Evolutionary conservation across 345 rosid genomes (phyloP).

Genomic region (Draba incana): DNA sequence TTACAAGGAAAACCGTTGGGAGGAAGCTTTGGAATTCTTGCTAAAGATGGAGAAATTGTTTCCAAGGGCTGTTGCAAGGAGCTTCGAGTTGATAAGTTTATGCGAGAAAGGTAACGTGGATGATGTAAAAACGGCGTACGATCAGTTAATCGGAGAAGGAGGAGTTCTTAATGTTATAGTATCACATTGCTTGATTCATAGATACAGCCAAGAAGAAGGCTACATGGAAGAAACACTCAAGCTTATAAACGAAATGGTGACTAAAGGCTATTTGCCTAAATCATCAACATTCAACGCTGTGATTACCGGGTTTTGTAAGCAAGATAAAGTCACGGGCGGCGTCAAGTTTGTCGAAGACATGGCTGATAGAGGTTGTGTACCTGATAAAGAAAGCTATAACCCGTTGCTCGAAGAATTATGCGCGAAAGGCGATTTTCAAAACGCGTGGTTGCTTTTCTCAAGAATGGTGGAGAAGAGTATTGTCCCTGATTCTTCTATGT

Average conservation of each 20-base stretch:
- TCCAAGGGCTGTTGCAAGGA: slow-evolving; percentile 68
- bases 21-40: slow-evolving; percentile 67
- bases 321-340: slow-evolving; percentile 57
- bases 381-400: slow-evolving; percentile 52
- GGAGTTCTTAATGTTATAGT: slow-evolving; percentile 55
- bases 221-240: slow-evolving; percentile 51
- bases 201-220: slow-evolving; percentile 56
- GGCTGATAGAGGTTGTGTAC: slow-evolving; percentile 58
- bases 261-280: slow-evolving; percentile 49
- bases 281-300: slow-evolving; percentile 61
- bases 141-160: slow-evolving; percentile 59
- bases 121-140: slow-evolving; percentile 54
- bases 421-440: slow-evolving; percentile 48
- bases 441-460: slow-evolving; percentile 47
- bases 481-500: slow-evolving; percentile 54
- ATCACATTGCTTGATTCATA: slow-evolving; percentile 62
- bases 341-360: slow-evolving; percentile 66
- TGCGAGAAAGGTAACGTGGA: slow-evolving; percentile 56
- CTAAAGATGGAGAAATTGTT: slow-evolving; percentile 64
- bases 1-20: slow-evolving; percentile 54
- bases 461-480: slow-evolving; percentile 65
- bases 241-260: slow-evolving; percentile 63
- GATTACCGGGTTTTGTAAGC: slow-evolving; percentile 58
- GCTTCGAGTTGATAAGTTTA: slow-evolving; percentile 55
- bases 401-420: slow-evolving; percentile 53